A percentile compares a stretch with the other conserved stretches of the same genome.
phyloP scores from a whole-genome alignment of 257 asterid genomes.

The Thymus quinquecostatus region DNA sequence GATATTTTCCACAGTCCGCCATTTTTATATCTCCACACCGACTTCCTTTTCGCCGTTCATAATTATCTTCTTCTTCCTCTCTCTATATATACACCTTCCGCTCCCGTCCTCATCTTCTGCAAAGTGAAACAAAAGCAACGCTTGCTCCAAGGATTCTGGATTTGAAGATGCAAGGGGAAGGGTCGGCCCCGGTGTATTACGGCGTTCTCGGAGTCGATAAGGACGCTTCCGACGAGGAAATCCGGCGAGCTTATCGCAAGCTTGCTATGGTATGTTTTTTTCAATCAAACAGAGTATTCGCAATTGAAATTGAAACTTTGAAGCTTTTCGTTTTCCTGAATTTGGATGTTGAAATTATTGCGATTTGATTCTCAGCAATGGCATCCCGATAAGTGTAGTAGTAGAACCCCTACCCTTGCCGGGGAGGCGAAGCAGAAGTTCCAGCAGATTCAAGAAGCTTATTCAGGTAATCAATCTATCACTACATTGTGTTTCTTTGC shows the following conservation, averaged over 20 bases:
- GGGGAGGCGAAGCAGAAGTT: conserved; percentile 73
- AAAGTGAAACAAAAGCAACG: not conserved
- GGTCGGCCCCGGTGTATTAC: conserved; percentile 44
- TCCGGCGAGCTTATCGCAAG: conserved; percentile 73
- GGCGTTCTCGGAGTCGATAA: conserved; percentile 58
- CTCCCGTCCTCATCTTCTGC: not conserved
- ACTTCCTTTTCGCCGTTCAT: conserved; percentile 22
- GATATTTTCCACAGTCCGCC: conserved; percentile 21
- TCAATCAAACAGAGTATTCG: too few species aligned
- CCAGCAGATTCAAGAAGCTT: conserved; percentile 90
- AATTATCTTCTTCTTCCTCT: not conserved
- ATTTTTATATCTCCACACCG: conserved; percentile 18
- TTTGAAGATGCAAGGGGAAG: conserved; percentile 40
- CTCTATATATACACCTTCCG: not conserved
- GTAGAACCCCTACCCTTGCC: conserved; percentile 52
- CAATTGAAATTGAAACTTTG: too few species aligned
- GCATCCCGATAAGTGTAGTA: conserved; percentile 92
- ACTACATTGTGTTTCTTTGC: not conserved
- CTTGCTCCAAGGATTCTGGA: not conserved
- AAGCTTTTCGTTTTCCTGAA: not conserved
- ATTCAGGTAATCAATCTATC: conserved; percentile 61
- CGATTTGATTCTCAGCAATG: conserved; percentile 63
- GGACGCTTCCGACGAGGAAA: conserved; percentile 65
- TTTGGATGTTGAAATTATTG: conserved; percentile 7
- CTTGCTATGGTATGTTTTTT: conserved; percentile 72